Conservation (phyloP, 495 filamentous ascomycete genomes). For the Podospora conica region DNA sequence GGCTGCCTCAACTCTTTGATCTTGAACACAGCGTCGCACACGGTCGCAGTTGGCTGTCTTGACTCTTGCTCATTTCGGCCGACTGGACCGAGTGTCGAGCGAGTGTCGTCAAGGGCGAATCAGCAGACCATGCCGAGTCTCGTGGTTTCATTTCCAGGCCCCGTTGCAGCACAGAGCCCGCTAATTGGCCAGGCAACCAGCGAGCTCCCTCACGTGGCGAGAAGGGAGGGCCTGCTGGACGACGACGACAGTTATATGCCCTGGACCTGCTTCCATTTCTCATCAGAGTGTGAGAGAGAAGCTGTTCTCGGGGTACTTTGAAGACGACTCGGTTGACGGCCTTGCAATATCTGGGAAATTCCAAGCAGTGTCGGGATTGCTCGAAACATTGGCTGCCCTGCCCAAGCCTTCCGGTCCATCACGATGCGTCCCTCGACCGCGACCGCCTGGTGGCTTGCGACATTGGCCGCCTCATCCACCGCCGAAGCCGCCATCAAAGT, state of each 20-base stretch:
- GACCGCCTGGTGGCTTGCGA: conserved; percentile 10
- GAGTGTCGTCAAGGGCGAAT: background rate
- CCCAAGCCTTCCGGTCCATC: too few species aligned
- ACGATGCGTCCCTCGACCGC: background rate
- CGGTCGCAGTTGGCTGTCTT: background rate
- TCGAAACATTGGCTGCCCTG: too few species aligned
- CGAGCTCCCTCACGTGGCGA: background rate
- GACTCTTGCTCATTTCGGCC: background rate
- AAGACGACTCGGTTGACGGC: background rate
- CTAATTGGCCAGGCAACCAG: background rate
- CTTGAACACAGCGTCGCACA: background rate
- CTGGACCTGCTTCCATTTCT: background rate
- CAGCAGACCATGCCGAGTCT: background rate
- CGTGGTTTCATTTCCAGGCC: background rate
- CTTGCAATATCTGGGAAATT: too few species aligned
- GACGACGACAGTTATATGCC: background rate
- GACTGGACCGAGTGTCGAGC: background rate
- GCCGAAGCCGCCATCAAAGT: conserved; percentile 38
- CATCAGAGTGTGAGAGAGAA: background rate
- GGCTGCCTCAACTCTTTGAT: too few species aligned
- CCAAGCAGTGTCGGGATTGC: too few species aligned
- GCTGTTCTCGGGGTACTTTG: background rate
- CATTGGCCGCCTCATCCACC: background rate
- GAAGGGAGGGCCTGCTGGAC: background rate
- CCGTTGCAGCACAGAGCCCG: background rate